phyloP scores from a whole-genome alignment of 169 alveolate genomes.

The Eimeria sp. region DNA sequence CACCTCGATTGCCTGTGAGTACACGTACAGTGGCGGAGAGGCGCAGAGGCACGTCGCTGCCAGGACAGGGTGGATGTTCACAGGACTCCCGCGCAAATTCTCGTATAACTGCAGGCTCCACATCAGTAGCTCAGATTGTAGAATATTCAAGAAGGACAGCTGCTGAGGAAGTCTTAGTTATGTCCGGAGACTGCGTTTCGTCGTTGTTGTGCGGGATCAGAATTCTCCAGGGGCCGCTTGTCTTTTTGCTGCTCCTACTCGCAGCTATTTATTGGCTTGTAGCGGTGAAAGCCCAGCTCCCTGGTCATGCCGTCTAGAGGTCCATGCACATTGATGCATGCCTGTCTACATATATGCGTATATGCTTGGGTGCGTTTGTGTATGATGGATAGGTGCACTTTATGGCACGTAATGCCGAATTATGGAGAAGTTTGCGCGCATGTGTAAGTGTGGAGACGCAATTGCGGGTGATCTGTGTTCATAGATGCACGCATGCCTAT shows the following conservation, averaged over 20 bases:
- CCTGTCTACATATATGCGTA: background rate
- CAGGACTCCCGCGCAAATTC: background rate
- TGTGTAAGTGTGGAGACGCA: background rate
- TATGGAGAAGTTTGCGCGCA: background rate
- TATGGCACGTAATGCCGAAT: background rate
- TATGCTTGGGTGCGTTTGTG: background rate
- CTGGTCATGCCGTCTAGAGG: background rate
- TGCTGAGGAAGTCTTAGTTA: background rate
- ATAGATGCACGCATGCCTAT: background rate
- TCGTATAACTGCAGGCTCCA: background rate
- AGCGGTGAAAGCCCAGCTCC: background rate
- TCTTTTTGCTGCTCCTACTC: background rate
- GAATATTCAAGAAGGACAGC: background rate
- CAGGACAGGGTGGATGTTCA: background rate
- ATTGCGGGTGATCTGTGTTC: background rate
- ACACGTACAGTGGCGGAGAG: background rate
- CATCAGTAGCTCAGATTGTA: background rate
- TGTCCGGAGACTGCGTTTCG: background rate
- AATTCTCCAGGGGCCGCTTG: background rate
- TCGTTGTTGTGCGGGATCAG: background rate
- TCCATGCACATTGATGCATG: background rate
- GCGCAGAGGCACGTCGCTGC: background rate
- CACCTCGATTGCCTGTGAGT: background rate
- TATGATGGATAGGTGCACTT: background rate
- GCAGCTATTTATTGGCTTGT: background rate